phyloP scores from a whole-genome alignment of 225 moss, liverwort and hornwort genomes.

The Anthoceros angustus region DNA sequence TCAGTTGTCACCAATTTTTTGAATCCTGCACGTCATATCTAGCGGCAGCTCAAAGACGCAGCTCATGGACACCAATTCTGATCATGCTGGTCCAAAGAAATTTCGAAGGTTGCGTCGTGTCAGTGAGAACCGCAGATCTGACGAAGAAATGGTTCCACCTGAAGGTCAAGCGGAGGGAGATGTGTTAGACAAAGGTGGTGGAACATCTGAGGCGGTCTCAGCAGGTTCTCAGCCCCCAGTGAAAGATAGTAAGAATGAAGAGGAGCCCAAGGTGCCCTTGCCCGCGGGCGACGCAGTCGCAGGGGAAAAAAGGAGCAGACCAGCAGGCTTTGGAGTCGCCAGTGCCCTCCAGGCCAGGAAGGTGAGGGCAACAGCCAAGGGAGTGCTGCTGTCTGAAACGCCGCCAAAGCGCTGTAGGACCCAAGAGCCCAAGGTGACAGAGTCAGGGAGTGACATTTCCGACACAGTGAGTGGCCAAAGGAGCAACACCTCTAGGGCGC shows the following conservation, averaged over 20 bases:
- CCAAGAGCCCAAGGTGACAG: background rate
- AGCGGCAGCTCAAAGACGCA: background rate
- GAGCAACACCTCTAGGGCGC: too few relatives aligned
- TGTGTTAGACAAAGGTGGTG: too few relatives aligned
- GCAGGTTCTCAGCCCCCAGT: too few relatives aligned
- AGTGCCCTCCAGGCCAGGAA: background rate
- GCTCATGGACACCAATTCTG: constrained; percentile 1
- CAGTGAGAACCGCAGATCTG: background rate
- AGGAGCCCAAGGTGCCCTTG: too few relatives aligned
- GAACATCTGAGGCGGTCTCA: too few relatives aligned
- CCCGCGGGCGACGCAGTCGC: too few relatives aligned
- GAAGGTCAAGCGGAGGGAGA: background rate
- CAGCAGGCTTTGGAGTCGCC: background rate
- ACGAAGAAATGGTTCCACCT: constrained; percentile 2
- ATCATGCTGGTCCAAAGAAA: background rate
- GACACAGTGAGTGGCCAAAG: too few relatives aligned
- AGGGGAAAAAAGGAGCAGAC: too few relatives aligned
- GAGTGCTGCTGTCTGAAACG: background rate
- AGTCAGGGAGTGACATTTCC: too few relatives aligned
- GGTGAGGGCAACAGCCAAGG: background rate
- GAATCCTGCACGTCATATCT: background rate
- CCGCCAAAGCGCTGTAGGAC: background rate
- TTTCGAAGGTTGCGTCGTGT: constrained; percentile 2
- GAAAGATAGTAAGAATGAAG: too few relatives aligned
- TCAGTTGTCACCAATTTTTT: background rate